Evolutionary conservation across 805 yeast genomes (phyloP).

Genomic region (Wickerhamomyces alni): DNA sequence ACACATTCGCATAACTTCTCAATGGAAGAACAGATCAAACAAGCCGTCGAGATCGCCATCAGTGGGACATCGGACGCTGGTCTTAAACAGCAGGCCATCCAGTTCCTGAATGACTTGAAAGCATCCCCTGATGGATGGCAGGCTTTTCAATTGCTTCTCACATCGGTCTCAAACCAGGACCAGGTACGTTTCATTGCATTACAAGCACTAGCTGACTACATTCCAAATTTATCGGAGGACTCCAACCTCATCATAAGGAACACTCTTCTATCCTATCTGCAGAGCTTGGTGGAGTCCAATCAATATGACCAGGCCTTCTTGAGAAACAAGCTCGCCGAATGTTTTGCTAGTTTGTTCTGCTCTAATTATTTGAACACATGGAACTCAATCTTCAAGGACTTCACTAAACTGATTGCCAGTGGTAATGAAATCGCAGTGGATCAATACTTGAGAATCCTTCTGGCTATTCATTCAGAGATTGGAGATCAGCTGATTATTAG

Average conservation of each 20-base stretch:
- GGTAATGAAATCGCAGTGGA: slow-evolving; percentile 38
- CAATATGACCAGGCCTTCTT: slow-evolving; percentile 34
- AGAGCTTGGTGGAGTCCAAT: slow-evolving; percentile 12
- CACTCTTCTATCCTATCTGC: slow-evolving; percentile 15
- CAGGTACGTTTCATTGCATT: slow-evolving; percentile 24
- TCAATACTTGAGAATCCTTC: slow-evolving; percentile 65
- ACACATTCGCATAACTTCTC: no score
- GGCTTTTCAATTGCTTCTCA: slow-evolving; percentile 34
- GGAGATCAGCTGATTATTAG: slow-evolving; percentile 86
- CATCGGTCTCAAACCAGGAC: slow-evolving; percentile 22
- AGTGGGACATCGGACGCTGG: slow-evolving; percentile 20
- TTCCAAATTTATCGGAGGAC: slow-evolving; percentile 16
- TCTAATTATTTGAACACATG: slow-evolving; percentile 42
- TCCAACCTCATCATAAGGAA: slow-evolving; percentile 20
- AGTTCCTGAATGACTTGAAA: slow-evolving; percentile 36
- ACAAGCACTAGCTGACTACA: slow-evolving; percentile 22
- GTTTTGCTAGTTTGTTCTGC: slow-evolving; percentile 46
- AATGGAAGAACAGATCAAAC: slow-evolving; percentile 23
- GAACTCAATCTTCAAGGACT: slow-evolving; percentile 45
- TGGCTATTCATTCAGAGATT: slow-evolving; percentile 81
- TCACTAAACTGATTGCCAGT: slow-evolving; percentile 30
- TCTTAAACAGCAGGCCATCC: slow-evolving; percentile 32
- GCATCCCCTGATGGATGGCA: slow-evolving; percentile 42
- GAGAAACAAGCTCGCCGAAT: slow-evolving; percentile 53
- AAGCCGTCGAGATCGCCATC: slow-evolving; percentile 27